A percentile compares a stretch with the other conserved stretches of the same genome.
phyloP scores from a whole-genome alignment of 78 protist genomes.

The Monosiga brevicollis region DNA sequence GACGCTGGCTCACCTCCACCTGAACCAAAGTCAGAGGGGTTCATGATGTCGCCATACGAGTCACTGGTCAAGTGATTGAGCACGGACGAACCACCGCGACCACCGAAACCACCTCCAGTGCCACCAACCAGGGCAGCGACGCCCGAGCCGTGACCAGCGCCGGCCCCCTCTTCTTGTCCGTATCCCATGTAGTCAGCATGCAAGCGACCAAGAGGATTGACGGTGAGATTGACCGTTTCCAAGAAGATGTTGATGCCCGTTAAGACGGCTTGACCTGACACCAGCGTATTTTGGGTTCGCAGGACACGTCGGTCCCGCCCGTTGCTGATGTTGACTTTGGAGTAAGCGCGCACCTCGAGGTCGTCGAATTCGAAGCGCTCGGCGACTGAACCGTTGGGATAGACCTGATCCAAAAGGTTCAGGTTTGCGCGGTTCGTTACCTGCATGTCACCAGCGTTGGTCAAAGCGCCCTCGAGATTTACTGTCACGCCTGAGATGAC shows the following conservation, averaged over 20 bases:
- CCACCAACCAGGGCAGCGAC: neutral
- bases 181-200: neutral
- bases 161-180: neutral
- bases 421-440: neutral
- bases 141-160: neutral
- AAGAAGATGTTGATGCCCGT: neutral
- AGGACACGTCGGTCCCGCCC: neutral
- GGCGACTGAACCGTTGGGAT: neutral
- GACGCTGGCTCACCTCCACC: neutral
- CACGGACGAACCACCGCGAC: neutral
- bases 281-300: neutral
- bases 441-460: neutral
- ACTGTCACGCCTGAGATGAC: neutral
- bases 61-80: neutral
- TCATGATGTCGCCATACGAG: neutral
- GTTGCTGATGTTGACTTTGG: neutral
- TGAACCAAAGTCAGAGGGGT: neutral
- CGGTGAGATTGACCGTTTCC: neutral
- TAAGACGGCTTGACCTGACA: neutral
- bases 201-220: neutral
- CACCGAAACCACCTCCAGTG: neutral
- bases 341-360: neutral
- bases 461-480: neutral
- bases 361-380: neutral
- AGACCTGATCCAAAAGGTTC: neutral